Percentiles rank a stretch among this genome's conserved stretches.
Conservation (phyloP, 768 basidiomycete genomes). For the Lyophyllum decastes region DNA sequence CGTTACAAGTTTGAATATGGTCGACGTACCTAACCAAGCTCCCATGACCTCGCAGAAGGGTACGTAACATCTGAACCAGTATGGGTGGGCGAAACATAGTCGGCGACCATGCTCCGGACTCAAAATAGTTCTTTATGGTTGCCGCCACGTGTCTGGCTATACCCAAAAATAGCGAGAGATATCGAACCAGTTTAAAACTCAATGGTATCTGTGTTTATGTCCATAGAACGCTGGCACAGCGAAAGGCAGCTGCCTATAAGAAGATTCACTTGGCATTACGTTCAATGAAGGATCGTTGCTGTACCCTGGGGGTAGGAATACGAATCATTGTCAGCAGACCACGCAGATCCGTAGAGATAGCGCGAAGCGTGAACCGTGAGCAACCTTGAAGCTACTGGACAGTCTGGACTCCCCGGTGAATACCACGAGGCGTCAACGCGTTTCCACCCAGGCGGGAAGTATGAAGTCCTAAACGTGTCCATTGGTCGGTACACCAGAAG, state of each 20-base stretch:
- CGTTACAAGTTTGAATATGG: no score
- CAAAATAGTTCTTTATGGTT: neutral
- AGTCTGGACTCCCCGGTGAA: neutral
- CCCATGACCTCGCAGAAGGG: no score
- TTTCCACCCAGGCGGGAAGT: slow-evolving; percentile 1
- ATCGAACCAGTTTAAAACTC: neutral
- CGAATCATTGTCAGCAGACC: neutral
- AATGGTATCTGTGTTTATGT: neutral
- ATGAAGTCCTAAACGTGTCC: neutral
- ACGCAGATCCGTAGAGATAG: neutral
- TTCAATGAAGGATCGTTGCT: neutral
- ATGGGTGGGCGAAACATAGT: no score
- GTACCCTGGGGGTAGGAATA: neutral
- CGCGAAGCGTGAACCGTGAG: no score
- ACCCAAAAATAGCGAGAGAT: neutral
- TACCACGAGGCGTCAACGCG: neutral
- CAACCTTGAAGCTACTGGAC: neutral
- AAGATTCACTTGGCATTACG: neutral
- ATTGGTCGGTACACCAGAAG: no score
- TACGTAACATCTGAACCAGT: no score
- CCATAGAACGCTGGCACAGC: neutral
- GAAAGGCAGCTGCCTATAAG: neutral
- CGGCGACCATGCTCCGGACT: no score
- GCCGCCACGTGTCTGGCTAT: neutral
- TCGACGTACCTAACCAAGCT: no score